A percentile compares a stretch with the other conserved stretches of the same genome.
These are phyloP conservation scores for Stachybotrys elegans DNA, from an alignment of 2,329 filamentous ascomycete species.

Conservation along the genomic window DNA sequence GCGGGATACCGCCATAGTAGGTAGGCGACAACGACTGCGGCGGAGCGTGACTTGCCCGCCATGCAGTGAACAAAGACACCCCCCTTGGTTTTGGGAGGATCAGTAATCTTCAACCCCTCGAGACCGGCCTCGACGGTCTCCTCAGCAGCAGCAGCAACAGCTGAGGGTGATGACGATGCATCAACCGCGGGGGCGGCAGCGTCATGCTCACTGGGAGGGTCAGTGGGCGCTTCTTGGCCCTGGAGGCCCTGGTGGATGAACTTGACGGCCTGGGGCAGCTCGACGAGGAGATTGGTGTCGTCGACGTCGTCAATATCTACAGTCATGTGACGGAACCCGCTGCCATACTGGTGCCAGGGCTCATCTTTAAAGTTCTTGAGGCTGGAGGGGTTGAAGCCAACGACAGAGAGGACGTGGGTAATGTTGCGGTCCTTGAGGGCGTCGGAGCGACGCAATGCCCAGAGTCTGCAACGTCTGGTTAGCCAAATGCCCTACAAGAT, in stretches of 20 bases:
- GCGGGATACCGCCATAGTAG: conserved; percentile 64
- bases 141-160: not conserved
- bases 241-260: conserved; percentile 77
- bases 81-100: conserved; percentile 19
- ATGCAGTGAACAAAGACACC: conserved; percentile 67
- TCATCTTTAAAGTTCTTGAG: conserved; percentile 43
- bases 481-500: conserved; percentile 8
- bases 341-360: conserved; percentile 42
- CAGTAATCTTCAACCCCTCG: conserved; percentile 9
- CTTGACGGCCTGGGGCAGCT: conserved; percentile 70
- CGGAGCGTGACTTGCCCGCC: conserved; percentile 93
- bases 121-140: not conserved
- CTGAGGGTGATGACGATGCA: not conserved
- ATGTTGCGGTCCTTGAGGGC: conserved; percentile 69
- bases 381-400: conserved; percentile 46
- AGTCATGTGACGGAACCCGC: conserved; percentile 64
- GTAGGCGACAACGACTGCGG: conserved; percentile 78
- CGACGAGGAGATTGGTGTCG: conserved; percentile 78
- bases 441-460: conserved; percentile 68
- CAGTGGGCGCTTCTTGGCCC: too few relatives aligned
- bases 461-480: conserved; percentile 56
- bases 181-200: conserved; percentile 3
- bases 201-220: too few relatives aligned
- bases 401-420: conserved; percentile 84
- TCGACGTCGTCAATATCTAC: conserved; percentile 89